phyloP scores from a whole-genome alignment of 176 grass and related monocot species.

The Dactylis glomerata region DNA sequence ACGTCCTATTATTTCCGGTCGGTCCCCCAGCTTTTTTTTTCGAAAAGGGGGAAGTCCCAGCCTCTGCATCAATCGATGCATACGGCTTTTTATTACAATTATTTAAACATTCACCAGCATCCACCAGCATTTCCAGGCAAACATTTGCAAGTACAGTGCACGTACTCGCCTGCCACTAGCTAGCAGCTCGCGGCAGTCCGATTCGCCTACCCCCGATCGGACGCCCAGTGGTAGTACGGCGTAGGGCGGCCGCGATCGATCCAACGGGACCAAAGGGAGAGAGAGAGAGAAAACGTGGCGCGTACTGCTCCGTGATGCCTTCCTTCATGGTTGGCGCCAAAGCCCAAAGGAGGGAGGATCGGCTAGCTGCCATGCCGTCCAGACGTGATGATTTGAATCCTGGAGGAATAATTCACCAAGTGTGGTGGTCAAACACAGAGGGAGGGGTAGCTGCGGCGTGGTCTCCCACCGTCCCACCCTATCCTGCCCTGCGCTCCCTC shows the following conservation, averaged over 20 bases:
- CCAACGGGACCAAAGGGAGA: no score
- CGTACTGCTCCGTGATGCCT: background rate
- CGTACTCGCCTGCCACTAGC: background rate
- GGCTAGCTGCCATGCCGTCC: background rate
- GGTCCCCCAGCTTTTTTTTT: no score
- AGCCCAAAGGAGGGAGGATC: background rate
- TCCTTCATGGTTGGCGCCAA: background rate
- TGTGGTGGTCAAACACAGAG: background rate
- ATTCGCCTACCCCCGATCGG: background rate
- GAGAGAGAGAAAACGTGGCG: background rate
- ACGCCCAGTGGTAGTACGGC: no score
- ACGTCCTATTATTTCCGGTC: no score
- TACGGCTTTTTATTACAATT: no score
- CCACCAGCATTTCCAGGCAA: no score
- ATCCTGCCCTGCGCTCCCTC: background rate
- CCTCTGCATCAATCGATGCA: no score
- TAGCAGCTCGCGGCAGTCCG: background rate
- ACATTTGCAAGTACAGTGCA: background rate
- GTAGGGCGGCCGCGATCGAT: no score
- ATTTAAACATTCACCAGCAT: no score
- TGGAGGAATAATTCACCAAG: background rate
- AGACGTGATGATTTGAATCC: background rate
- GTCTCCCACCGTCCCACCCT: background rate
- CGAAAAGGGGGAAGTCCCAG: no score
- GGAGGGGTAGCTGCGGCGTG: background rate